Evolutionary conservation across 768 basidiomycete genomes (phyloP).

Genomic region (Pulveroboletus sp.): DNA sequence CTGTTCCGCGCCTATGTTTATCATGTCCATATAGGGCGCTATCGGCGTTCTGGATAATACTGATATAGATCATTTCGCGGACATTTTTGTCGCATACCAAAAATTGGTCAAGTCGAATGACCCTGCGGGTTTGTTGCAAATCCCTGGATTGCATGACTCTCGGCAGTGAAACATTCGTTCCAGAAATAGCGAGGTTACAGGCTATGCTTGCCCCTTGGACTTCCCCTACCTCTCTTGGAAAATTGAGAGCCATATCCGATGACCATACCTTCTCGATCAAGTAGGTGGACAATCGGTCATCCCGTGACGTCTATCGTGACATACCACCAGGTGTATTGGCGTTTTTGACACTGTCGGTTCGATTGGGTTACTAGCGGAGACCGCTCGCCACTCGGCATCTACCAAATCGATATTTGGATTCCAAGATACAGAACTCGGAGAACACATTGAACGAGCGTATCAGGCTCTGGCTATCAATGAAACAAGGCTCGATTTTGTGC

Average conservation of each 20-base stretch:
- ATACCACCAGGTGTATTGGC: constrained; percentile 50
- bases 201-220: constrained; percentile 52
- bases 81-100: constrained; percentile 59
- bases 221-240: constrained; percentile 47
- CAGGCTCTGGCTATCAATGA: constrained; percentile 72
- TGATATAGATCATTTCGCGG: constrained; percentile 68
- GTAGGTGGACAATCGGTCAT: constrained; percentile 32
- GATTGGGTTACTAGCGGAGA: constrained; percentile 63
- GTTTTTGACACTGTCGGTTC: constrained; percentile 80
- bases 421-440: constrained; percentile 51
- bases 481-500: constrained; percentile 61
- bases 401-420: constrained; percentile 59
- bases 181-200: constrained; percentile 37
- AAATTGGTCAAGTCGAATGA: constrained; percentile 53
- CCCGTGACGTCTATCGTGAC: constrained; percentile 2
- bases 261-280: constrained; percentile 54
- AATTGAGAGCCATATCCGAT: constrained; percentile 43
- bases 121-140: constrained; percentile 34
- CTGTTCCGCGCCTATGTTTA: neutral
- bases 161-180: neutral
- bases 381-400: constrained; percentile 42
- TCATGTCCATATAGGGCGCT: constrained; percentile 42
- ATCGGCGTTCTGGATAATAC: constrained; percentile 65
- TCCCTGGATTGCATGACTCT: neutral
- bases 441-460: constrained; percentile 60